Evolutionary conservation across 106 monocot genomes (phyloP).

Genomic region (Dendrobium chrysotoxum): DNA sequence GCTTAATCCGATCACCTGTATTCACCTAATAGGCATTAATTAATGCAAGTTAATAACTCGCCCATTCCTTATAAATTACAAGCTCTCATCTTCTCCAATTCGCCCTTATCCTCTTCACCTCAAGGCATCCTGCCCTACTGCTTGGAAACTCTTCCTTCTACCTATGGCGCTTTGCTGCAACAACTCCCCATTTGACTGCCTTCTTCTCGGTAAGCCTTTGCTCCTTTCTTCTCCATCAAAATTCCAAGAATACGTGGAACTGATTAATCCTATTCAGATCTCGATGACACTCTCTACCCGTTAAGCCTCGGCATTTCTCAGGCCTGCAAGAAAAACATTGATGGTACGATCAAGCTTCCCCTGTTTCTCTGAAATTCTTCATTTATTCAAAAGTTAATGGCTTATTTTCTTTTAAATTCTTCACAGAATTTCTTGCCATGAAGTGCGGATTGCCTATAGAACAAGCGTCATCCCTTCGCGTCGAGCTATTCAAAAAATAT

Average conservation of each 20-base stretch:
- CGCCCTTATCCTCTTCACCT: background rate
- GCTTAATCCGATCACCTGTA: no score
- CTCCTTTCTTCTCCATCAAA: background rate
- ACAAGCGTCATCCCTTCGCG: constrained; percentile 44
- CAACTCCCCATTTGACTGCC: constrained; percentile 57
- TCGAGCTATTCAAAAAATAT: constrained; percentile 63
- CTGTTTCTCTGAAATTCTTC: background rate
- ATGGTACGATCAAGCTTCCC: constrained; percentile 28
- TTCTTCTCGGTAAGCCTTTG: constrained; percentile 52
- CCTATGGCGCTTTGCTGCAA: constrained; percentile 11
- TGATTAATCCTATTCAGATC: constrained; percentile 29
- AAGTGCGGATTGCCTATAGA: constrained; percentile 42
- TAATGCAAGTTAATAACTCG: background rate
- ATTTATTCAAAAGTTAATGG: background rate
- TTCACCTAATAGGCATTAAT: background rate
- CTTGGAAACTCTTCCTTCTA: background rate
- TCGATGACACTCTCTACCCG: constrained; percentile 86
- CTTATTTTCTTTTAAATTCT: background rate
- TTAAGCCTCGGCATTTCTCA: constrained; percentile 42
- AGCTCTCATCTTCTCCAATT: background rate
- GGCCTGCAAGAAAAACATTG: constrained; percentile 61
- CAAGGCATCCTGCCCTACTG: background rate
- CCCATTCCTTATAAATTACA: background rate
- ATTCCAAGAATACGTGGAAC: background rate
- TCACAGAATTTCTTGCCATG: constrained; percentile 40